phyloP scores from a whole-genome alignment of 306 rosid species.

The Biancaea sappan region DNA sequence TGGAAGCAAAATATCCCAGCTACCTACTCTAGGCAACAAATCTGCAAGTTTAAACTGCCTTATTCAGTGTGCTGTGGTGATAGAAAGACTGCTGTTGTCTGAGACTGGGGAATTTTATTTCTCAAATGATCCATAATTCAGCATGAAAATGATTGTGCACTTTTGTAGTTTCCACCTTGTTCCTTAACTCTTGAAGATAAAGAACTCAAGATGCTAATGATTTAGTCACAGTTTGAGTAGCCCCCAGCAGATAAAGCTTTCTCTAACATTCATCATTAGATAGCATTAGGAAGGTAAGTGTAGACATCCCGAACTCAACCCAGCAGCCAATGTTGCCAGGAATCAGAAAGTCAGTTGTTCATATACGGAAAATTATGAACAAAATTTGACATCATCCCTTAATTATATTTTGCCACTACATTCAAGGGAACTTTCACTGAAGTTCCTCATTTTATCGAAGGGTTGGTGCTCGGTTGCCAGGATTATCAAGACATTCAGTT shows the following conservation, averaged over 20 bases:
- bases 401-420: neutral
- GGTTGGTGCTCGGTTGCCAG: neutral
- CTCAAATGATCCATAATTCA: slow-evolving; percentile 1
- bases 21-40: slow-evolving; percentile 8
- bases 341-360: slow-evolving; percentile 11
- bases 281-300: neutral
- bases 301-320: slow-evolving; percentile 5
- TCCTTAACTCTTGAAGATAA: slow-evolving; percentile 15
- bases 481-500: slow-evolving; percentile 21
- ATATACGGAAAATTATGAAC: slow-evolving; percentile 23
- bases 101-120: neutral
- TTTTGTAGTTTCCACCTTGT: slow-evolving; percentile 1
- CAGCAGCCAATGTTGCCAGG: neutral
- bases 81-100: neutral
- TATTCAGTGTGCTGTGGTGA: neutral
- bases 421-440: slow-evolving; percentile 18
- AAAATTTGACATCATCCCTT: neutral
- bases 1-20: neutral
- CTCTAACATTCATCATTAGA: slow-evolving; percentile 3
- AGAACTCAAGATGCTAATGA: slow-evolving; percentile 19
- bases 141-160: neutral
- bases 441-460: slow-evolving; percentile 4
- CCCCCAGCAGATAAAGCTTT: neutral
- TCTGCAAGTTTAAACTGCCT: neutral
- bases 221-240: neutral